Conservation (phyloP, 768 basidiomycete genomes). For the Serendipita indica region DNA sequence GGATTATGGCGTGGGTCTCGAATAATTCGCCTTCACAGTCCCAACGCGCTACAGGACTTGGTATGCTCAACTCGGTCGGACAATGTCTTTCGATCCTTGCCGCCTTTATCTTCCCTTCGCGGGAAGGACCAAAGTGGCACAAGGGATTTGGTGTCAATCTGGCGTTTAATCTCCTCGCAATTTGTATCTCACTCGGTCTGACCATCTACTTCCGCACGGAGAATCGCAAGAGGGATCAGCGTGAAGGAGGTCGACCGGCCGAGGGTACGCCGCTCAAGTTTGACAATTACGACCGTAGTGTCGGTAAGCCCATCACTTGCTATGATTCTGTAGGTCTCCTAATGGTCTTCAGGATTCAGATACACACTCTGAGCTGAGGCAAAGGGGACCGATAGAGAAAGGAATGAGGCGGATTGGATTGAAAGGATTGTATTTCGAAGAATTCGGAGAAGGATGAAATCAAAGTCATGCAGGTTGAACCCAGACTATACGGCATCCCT, state of each 20-base stretch:
- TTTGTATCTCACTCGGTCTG: constrained; percentile 20
- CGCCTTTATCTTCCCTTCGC: constrained; percentile 22
- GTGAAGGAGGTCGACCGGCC: constrained; percentile 22
- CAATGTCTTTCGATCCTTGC: constrained; percentile 24
- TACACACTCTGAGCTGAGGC: too few species aligned
- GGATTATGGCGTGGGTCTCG: constrained; percentile 21
- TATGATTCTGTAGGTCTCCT: too few species aligned
- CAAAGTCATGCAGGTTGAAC: too few species aligned
- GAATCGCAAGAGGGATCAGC: constrained; percentile 23
- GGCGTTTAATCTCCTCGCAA: constrained; percentile 22
- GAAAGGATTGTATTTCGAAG: too few species aligned
- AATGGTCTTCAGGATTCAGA: too few species aligned
- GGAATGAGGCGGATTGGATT: too few species aligned
- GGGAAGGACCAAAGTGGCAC: constrained; percentile 23
- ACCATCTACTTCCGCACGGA: constrained; percentile 23
- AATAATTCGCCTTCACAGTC: constrained; percentile 22
- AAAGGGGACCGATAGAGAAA: too few species aligned
- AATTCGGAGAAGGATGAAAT: too few species aligned
- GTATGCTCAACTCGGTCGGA: constrained; percentile 24
- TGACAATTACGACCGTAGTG: too few species aligned
- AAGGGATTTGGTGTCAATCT: constrained; percentile 25
- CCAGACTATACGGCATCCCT: too few species aligned
- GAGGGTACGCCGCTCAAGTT: constrained; percentile 14
- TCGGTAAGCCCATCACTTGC: too few species aligned
- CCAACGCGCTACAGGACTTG: constrained; percentile 24